These are phyloP conservation scores for Xylogone sp. DNA, from an alignment of 2,329 filamentous ascomycete genomes.

Conservation along the genomic window DNA sequence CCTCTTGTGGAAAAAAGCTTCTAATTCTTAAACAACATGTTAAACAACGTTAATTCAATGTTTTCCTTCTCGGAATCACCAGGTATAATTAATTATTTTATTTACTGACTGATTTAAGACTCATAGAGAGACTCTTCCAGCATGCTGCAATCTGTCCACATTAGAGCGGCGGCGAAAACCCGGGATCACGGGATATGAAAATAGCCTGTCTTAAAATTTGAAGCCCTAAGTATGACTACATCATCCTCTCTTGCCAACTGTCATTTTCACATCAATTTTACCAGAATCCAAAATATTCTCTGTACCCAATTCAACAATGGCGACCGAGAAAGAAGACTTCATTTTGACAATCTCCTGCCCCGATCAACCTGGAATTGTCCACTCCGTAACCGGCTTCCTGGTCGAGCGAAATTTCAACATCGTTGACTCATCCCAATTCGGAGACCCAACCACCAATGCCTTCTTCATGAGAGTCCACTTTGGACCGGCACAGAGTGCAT, in stretches of 20 bases:
- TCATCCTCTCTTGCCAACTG: background rate
- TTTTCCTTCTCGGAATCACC: no score
- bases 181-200: background rate
- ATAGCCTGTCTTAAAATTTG: background rate
- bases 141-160: no score
- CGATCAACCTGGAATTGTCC: constrained; percentile 80
- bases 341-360: constrained; percentile 81
- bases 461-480: constrained; percentile 93
- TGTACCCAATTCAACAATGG: constrained; percentile 24
- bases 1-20: no score
- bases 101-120: no score
- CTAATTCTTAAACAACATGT: no score
- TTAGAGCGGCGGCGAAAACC: background rate
- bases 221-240: background rate
- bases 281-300: no score
- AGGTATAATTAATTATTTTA: no score
- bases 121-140: no score
- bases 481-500: constrained; percentile 43
- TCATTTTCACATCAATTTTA: background rate
- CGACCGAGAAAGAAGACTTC: constrained; percentile 43
- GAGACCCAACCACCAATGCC: constrained; percentile 66
- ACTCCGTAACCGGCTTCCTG: constrained; percentile 76
- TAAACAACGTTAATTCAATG: no score
- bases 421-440: constrained; percentile 81
- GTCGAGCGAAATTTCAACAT: constrained; percentile 74